Evolutionary conservation across 805 yeast species (phyloP), one percentile per base, ranked within the genome.

Genomic region (Spathaspora passalidarum): DNA sequence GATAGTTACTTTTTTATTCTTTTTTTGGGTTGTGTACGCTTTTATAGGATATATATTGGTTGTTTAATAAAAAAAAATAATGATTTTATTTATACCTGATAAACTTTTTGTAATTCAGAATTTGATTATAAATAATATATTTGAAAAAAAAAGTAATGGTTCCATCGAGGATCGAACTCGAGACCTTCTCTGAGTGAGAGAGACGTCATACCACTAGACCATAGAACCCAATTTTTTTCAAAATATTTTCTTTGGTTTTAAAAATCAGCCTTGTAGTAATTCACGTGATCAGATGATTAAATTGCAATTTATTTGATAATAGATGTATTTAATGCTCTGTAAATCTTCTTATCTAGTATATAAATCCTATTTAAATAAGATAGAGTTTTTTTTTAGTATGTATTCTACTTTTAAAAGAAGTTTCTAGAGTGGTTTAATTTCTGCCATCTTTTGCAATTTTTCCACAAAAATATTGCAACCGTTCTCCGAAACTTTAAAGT

Each of bases 151-250:
- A 20, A 7, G 26, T 10, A 32, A 4, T 60, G 65, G 58, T 56
- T 51, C 59, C 59, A 54, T 50, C 63, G 63, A 57, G 65, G 65
- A 55, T 60, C 63, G 65, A 60, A 60, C 65, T 57, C 63, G 63
- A 50, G 65, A 57, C 57, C 65, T 58, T 57, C 57, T 59, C 59
- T 51, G 63, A 49, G 64, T 60, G 64, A 60, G 52, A 52, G 59
- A 58, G 56, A 59, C 62, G 62, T 57, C 64, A 54, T 60, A 60
- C 63, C 61, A 56, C 64, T 60, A 59, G 64, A 57, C 64, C 64
- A 60, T 54, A 47, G 61, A 55, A 56, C 62, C 64, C 29, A n/a
- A 32, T 44, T 26, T 29, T 21, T 13, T 21, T 19, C 21, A 8
- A 17, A 11, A 5, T 9, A 14, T 17, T 34, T 34, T 34, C 17